Evolutionary conservation across 805 yeast genomes (phyloP).

Genomic region (Wickerhamomyces sydowiorum): DNA sequence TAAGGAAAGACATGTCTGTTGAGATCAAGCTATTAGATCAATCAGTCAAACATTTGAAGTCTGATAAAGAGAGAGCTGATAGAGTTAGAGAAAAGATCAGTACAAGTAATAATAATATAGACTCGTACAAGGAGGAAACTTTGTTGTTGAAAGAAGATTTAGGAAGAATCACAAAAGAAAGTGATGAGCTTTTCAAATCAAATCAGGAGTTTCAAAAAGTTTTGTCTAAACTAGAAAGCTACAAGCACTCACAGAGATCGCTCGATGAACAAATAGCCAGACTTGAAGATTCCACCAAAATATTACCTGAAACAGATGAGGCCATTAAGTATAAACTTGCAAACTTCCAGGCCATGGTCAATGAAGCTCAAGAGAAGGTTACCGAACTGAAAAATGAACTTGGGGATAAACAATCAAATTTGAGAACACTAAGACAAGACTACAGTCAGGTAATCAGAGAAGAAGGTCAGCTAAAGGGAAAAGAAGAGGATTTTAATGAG

Average conservation of each 20-base stretch:
- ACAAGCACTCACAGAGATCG: conserved; percentile 41
- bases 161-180: conserved; percentile 45
- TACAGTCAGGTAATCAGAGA: conserved; percentile 35
- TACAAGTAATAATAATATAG: conserved; percentile 38
- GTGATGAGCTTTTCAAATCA: conserved; percentile 60
- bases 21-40: conserved; percentile 76
- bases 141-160: conserved; percentile 43
- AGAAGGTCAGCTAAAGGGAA: conserved; percentile 52
- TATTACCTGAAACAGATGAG: conserved; percentile 38
- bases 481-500: conserved; percentile 29
- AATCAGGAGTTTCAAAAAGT: conserved; percentile 79
- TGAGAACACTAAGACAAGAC: conserved; percentile 24
- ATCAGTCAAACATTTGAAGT: conserved; percentile 68
- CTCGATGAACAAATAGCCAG: conserved; percentile 46
- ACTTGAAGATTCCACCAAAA: conserved; percentile 39
- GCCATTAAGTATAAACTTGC: conserved; percentile 33
- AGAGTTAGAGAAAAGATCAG: conserved; percentile 44
- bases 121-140: conserved; percentile 41
- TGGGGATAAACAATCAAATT: conserved; percentile 14
- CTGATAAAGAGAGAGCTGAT: conserved; percentile 69
- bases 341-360: conserved; percentile 33
- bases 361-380: conserved; percentile 25
- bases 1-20: conserved; percentile 69
- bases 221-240: conserved; percentile 54
- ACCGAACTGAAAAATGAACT: conserved; percentile 19